Evolutionary conservation across 306 rosid species (phyloP).

Genomic region (Cucurbita argyrosperma): DNA sequence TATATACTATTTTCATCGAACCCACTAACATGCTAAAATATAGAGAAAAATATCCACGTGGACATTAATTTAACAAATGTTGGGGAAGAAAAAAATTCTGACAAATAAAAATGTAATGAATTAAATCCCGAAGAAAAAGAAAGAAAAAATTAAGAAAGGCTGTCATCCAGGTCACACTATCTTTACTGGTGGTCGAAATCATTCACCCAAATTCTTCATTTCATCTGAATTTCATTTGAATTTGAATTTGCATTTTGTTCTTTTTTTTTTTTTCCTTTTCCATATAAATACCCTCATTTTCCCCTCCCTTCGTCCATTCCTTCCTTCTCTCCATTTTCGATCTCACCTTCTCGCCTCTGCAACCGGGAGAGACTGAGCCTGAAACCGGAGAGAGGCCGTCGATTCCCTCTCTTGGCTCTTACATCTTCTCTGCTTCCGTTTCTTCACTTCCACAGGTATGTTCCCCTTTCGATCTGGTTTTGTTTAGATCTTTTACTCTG

Average conservation of each 20-base stretch:
- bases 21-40: too few relatives aligned
- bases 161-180: conserved; percentile 16
- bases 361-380: background rate
- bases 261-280: background rate
- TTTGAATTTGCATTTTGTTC: background rate
- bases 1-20: too few relatives aligned
- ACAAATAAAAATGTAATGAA: background rate
- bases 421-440: background rate
- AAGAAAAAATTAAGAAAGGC: background rate
- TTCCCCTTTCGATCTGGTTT: background rate
- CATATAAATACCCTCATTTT: background rate
- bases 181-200: conserved; percentile 13
- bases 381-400: background rate
- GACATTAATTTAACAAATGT: too few relatives aligned
- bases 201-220: conserved; percentile 9
- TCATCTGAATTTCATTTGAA: background rate
- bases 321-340: conserved; percentile 8
- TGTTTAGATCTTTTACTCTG: background rate
- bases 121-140: background rate
- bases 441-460: background rate
- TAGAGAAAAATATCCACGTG: too few relatives aligned
- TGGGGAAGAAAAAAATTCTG: too few relatives aligned
- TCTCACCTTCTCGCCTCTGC: background rate
- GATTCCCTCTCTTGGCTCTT: background rate
- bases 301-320: background rate